phyloP scores from a whole-genome alignment of 805 yeast genomes.

The Cyberlindnera maritima region DNA sequence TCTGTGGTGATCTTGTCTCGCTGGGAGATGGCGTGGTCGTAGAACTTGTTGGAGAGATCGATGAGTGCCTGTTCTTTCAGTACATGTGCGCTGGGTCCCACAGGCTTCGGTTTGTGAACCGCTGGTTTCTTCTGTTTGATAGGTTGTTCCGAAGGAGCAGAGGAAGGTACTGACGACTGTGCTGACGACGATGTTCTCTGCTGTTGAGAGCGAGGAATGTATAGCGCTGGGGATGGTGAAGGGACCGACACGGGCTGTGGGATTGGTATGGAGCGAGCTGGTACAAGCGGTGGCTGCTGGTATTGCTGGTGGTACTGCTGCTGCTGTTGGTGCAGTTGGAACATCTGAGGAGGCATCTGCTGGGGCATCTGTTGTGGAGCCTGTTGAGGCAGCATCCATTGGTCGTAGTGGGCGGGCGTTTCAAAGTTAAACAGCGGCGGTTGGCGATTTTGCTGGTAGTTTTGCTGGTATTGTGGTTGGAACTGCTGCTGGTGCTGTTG shows the following conservation, averaged over 20 bases:
- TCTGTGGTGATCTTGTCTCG: constrained; percentile 18
- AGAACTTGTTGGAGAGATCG: constrained; percentile 12
- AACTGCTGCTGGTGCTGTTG: neutral
- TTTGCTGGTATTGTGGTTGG: neutral
- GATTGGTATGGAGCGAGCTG: too few species aligned
- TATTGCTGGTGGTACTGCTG: too few species aligned
- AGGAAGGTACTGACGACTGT: neutral
- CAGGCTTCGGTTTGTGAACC: neutral
- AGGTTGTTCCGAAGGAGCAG: too few species aligned
- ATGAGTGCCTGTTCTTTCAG: constrained; percentile 13
- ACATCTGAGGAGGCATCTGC: neutral
- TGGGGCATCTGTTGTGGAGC: neutral
- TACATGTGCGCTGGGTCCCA: neutral
- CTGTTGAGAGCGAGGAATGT: constrained; percentile 1
- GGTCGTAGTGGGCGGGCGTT: neutral
- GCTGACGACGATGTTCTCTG: neutral
- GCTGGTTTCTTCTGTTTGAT: neutral
- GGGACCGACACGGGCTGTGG: too few species aligned
- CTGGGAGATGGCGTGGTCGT: constrained; percentile 9
- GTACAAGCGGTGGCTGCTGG: too few species aligned
- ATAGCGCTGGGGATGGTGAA: neutral
- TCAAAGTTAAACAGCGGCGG: neutral
- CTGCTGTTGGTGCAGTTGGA: neutral
- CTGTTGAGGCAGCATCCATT: neutral
- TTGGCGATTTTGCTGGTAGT: neutral